Conservation (phyloP, 768 basidiomycete species). For the Auriscalpium vulgare region DNA sequence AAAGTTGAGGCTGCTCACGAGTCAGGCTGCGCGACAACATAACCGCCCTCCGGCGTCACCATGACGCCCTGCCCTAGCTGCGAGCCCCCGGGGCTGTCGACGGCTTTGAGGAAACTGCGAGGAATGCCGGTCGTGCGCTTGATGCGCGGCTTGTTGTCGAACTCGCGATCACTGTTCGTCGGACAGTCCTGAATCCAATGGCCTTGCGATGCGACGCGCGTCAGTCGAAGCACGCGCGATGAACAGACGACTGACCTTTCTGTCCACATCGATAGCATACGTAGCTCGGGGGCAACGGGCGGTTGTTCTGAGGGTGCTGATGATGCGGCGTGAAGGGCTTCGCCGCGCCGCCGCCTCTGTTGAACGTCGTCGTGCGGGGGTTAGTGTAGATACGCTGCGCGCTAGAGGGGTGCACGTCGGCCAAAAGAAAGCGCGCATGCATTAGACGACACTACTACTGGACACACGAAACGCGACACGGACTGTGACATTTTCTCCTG, state of each 20-base stretch:
- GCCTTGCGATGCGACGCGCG: conserved; percentile 39
- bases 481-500: conserved; percentile 99
- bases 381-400: conserved; percentile 61
- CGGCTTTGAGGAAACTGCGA: conserved; percentile 92
- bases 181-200: conserved; percentile 99
- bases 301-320: conserved; percentile 47
- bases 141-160: conserved; percentile 89
- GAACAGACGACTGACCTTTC: conserved; percentile 58
- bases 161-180: conserved; percentile 93
- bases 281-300: conserved; percentile 88
- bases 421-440: conserved; percentile 33
- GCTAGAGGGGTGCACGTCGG: conserved; percentile 32
- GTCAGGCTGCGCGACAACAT: conserved; percentile 95
- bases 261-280: conserved; percentile 98
- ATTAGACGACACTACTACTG: conserved; percentile 73
- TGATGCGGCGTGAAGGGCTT: conserved; percentile 47
- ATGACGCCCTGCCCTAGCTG: conserved; percentile 83
- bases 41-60: conserved; percentile 98
- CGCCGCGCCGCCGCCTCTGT: conserved; percentile 37
- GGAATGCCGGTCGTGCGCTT: conserved; percentile 98
- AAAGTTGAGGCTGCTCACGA: conserved; percentile 51
- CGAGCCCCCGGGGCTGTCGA: conserved; percentile 74
- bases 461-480: conserved; percentile 61
- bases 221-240: background rate
- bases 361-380: conserved; percentile 56